phyloP scores from a whole-genome alignment of 169 alveolate species.

The Miamiensis avidus region DNA sequence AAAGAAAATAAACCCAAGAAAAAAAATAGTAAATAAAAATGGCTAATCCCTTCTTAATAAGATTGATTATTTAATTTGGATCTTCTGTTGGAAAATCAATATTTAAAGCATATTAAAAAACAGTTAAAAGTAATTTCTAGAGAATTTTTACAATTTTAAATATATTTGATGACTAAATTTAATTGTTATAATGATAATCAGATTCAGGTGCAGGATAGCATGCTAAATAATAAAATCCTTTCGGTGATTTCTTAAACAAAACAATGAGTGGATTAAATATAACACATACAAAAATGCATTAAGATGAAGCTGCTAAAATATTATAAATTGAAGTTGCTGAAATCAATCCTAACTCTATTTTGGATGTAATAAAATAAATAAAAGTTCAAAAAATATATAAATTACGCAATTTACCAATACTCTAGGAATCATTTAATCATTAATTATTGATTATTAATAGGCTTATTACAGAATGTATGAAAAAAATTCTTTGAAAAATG shows the following conservation, averaged over 20 bases:
- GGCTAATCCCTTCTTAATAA: background rate
- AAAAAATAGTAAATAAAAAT: too few relatives aligned
- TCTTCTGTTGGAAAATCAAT: background rate
- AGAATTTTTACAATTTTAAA: too few relatives aligned
- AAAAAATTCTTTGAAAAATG: background rate
- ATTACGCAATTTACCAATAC: too few relatives aligned
- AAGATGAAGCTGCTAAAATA: background rate
- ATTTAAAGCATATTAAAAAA: background rate
- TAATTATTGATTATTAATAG: background rate
- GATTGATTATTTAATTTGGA: background rate
- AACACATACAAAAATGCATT: background rate
- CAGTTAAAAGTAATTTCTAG: background rate
- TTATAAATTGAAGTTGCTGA: background rate
- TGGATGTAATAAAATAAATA: too few relatives aligned
- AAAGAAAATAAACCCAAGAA: too few relatives aligned
- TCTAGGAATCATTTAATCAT: too few relatives aligned
- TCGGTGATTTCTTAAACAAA: background rate
- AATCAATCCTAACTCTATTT: background rate
- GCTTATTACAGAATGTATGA: background rate
- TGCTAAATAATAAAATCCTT: background rate
- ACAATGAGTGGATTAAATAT: background rate
- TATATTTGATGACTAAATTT: too few relatives aligned
- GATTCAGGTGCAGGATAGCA: background rate
- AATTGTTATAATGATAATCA: too few relatives aligned
- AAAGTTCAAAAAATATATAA: too few relatives aligned